Evolutionary conservation across 495 filamentous ascomycete genomes (phyloP).

Genomic region (Talaromyces borbonicus): DNA sequence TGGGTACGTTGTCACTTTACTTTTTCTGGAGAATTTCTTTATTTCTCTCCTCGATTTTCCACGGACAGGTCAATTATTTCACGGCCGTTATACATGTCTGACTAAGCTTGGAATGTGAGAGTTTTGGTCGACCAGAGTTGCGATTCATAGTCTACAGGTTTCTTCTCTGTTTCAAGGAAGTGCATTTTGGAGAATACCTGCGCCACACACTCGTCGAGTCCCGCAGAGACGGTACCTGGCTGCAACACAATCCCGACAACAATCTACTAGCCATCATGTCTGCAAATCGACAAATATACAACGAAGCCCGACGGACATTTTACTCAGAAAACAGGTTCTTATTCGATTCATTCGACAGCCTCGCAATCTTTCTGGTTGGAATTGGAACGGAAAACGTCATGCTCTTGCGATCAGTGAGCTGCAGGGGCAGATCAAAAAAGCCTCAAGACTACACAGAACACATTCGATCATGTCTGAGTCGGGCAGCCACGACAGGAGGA

Average conservation of each 20-base stretch:
- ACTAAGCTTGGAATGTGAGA: not conserved
- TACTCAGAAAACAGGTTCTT: not conserved
- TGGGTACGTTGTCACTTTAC: not conserved
- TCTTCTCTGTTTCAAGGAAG: not conserved
- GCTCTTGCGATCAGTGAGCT: not conserved
- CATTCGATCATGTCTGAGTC: too few relatives aligned
- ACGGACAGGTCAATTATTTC: too few relatives aligned
- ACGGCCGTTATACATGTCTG: not conserved
- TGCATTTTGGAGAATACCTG: not conserved
- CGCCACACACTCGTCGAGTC: not conserved
- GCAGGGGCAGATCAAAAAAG: too few relatives aligned
- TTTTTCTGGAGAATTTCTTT: not conserved
- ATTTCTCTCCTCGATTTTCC: too few relatives aligned
- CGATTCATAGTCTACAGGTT: not conserved
- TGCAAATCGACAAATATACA: not conserved
- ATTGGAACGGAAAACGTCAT: not conserved
- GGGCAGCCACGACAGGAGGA: too few relatives aligned
- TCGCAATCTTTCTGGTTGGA: slow-evolving; percentile 3
- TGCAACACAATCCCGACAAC: not conserved
- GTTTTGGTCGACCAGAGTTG: not conserved
- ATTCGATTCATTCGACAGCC: not conserved
- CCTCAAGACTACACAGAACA: too few relatives aligned
- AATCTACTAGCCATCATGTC: not conserved
- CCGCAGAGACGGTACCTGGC: not conserved
- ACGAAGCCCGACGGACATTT: not conserved